Evolutionary conservation across 75 land plant species (phyloP), one percentile per base, ranked within the genome.

Genomic region (Picea glauca): DNA sequence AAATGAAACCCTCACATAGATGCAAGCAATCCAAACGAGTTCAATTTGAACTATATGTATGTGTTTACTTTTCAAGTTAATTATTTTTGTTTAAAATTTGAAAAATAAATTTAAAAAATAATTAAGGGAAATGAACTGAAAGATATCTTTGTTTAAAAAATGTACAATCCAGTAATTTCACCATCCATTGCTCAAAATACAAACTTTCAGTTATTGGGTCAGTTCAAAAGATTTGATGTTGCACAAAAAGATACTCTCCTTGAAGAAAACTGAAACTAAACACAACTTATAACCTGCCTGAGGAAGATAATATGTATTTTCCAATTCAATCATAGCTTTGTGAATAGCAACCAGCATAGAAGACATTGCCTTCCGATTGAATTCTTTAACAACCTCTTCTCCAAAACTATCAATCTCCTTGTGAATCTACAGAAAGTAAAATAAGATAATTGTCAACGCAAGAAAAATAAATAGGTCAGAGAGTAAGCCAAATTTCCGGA

Each of bases 301-400:
- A 12, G 84, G 87, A 72, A n/a, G n/a, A n/a, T 87, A 80, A 82
- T 87, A 81, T 60, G 86, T 81, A 59, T 85, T 64, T 79, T 91
- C 96, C 72, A 95, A 74, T 33, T 79, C 80, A 58, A 75, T 79
- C 74, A 95, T 85, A 23, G 87, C 75, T 62, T 30, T 81, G 80
- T 83, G 84, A 20, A 95, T 76, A 15, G 85, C 66, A 59, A 86
- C 68, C 77, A 95, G 58, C 26, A 87, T 58, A 21, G 76, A 77
- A 60, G 82, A 80, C 62, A 95, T 70, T 40, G 90, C n/a, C n/a
- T n/a, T n/a, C n/a, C n/a, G n/a, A n/a, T n/a, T n/a, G n/a, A n/a
- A n/a, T n/a, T n/a, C n/a, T n/a, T n/a, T n/a, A n/a, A n/a, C n/a
- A n/a, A n/a, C n/a, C n/a, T n/a, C n/a, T n/a, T n/a, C n/a, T n/a